These are phyloP conservation scores for Bruguiera gymnorhiza DNA, from an alignment of 345 rosid species.

Conservation along the genomic window DNA sequence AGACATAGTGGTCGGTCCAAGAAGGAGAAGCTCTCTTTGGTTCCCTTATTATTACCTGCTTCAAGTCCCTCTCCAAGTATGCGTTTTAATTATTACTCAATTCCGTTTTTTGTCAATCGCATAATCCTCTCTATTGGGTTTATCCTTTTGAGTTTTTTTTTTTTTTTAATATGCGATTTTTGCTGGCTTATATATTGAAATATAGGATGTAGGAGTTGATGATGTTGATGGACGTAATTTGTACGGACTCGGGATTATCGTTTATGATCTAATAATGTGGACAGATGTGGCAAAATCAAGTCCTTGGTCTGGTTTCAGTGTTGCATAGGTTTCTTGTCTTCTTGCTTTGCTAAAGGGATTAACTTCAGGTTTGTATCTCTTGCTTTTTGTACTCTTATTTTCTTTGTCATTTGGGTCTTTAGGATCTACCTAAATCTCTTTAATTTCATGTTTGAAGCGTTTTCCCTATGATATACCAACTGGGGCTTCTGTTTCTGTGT, in stretches of 20 bases:
- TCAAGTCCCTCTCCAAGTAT: constrained; percentile 49
- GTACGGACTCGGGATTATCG: constrained; percentile 46
- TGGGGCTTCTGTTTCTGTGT: constrained; percentile 75
- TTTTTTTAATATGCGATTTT: background rate
- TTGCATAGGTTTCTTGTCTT: constrained; percentile 63
- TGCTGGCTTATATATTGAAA: background rate
- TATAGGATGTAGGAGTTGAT: constrained; percentile 37
- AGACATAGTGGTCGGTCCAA: constrained; percentile 47
- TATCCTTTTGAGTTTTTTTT: background rate
- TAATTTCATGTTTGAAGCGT: constrained; percentile 44
- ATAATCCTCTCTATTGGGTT: background rate
- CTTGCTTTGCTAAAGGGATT: constrained; percentile 77
- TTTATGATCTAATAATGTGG: constrained; percentile 77
- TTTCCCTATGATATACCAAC: constrained; percentile 59
- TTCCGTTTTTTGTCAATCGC: background rate
- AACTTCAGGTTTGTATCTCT: constrained; percentile 53
- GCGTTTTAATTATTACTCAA: constrained; percentile 4
- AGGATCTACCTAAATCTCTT: constrained; percentile 10
- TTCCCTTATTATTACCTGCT: constrained; percentile 38
- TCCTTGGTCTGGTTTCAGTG: constrained; percentile 81
- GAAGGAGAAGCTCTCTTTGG: constrained; percentile 65
- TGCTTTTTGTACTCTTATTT: constrained; percentile 5
- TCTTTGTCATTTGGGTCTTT: background rate
- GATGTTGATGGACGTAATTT: constrained; percentile 49
- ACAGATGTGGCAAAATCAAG: constrained; percentile 77